Percentiles rank a stretch among this genome's conserved stretches.
Conservation (phyloP, 2,329 filamentous ascomycete species). For the Phoma herbarum region DNA sequence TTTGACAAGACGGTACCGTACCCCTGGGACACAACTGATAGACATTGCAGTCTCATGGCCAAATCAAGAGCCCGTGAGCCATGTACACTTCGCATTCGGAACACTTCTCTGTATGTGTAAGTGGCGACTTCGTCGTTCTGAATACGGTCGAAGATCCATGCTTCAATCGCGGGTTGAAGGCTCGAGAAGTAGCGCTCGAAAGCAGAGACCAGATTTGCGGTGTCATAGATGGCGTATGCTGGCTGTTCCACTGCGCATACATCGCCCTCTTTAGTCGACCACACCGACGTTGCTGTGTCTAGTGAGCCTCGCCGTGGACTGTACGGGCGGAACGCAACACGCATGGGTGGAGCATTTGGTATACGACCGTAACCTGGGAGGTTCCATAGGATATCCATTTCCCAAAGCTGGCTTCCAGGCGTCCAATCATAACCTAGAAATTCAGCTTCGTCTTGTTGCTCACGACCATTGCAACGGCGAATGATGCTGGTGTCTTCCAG, state of each 20-base stretch:
- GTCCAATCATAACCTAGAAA: slow-evolving; percentile 45
- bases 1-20: slow-evolving; percentile 48
- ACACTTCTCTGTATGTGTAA: slow-evolving; percentile 45
- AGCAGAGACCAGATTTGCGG: slow-evolving; percentile 35
- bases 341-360: slow-evolving; percentile 34
- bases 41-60: slow-evolving; percentile 46
- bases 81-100: slow-evolving; percentile 37
- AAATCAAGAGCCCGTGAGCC: slow-evolving; percentile 39
- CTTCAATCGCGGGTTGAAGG: slow-evolving; percentile 41
- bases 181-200: slow-evolving; percentile 43
- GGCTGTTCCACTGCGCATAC: slow-evolving; percentile 41
- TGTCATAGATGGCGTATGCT: slow-evolving; percentile 49
- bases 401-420: slow-evolving; percentile 33
- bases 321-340: slow-evolving; percentile 41
- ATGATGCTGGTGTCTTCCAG: slow-evolving; percentile 45
- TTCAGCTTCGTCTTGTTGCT: slow-evolving; percentile 46
- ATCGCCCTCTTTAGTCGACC: slow-evolving; percentile 42
- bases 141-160: slow-evolving; percentile 44
- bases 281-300: slow-evolving; percentile 43
- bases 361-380: slow-evolving; percentile 47
- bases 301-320: slow-evolving; percentile 36
- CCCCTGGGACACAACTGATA: slow-evolving; percentile 49
- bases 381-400: slow-evolving; percentile 49
- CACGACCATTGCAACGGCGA: slow-evolving; percentile 48
- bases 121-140: slow-evolving; percentile 40